These are phyloP conservation scores for Cordyceps sp. DNA, from an alignment of 2,329 filamentous ascomycete genomes.

Conservation along the genomic window DNA sequence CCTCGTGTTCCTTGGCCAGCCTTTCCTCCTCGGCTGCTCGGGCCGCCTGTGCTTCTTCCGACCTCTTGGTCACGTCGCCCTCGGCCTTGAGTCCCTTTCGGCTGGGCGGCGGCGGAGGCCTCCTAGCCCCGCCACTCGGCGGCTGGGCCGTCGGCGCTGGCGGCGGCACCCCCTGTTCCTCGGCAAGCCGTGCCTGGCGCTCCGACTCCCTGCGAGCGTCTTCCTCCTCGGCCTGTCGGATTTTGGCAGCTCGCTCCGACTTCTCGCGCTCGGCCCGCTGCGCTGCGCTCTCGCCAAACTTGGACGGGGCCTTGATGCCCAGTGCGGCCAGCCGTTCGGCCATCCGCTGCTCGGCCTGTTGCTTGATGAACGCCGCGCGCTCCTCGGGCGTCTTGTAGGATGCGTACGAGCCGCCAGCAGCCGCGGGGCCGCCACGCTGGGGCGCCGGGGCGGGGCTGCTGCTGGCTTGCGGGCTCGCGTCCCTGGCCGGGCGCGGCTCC, in stretches of 20 bases:
- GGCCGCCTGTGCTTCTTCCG: conserved; percentile 36
- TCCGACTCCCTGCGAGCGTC: conserved; percentile 79
- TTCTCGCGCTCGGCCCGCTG: conserved; percentile 82
- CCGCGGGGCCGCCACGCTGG: conserved; percentile 21
- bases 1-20: conserved; percentile 54
- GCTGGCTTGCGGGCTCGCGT: conserved; percentile 29
- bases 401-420: conserved; percentile 52
- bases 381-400: conserved; percentile 86
- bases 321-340: conserved; percentile 87
- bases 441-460: conserved; percentile 37
- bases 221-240: conserved; percentile 84
- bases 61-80: conserved; percentile 35
- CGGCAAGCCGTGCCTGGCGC: conserved; percentile 64
- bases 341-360: conserved; percentile 94
- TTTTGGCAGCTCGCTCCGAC: conserved; percentile 71
- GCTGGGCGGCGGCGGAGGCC: conserved; percentile 64
- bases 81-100: conserved; percentile 52
- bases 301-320: conserved; percentile 70
- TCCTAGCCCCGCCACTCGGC: conserved; percentile 34
- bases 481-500: conserved; percentile 22
- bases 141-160: conserved; percentile 36
- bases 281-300: conserved; percentile 62
- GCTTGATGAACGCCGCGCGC: conserved; percentile 87
- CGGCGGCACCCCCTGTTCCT: conserved; percentile 52
- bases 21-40: conserved; percentile 51